Evolutionary conservation across 768 basidiomycete species (phyloP).

Genomic region (Trametes punicea): DNA sequence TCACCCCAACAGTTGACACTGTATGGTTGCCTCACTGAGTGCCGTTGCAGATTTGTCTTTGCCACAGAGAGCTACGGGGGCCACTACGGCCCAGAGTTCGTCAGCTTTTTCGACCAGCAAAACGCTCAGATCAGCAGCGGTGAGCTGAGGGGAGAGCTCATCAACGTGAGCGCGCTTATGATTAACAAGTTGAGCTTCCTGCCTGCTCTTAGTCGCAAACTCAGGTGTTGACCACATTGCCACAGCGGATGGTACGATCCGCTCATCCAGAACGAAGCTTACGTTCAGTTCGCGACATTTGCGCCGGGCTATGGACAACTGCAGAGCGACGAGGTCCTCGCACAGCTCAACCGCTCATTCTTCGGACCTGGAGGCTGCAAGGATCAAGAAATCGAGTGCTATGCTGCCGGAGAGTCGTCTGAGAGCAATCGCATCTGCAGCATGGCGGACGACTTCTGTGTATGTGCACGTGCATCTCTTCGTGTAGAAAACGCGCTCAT

Average conservation of each 20-base stretch:
- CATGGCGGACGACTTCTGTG: conserved; percentile 54
- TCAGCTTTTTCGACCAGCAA: conserved; percentile 62
- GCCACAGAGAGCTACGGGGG: conserved; percentile 69
- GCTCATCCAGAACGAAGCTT: conserved; percentile 58
- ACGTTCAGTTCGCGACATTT: conserved; percentile 54
- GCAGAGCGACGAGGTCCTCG: conserved; percentile 43
- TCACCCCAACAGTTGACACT: background rate
- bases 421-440: conserved; percentile 49
- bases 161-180: conserved; percentile 59
- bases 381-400: conserved; percentile 54
- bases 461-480: conserved; percentile 35
- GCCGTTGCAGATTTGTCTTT: conserved; percentile 51
- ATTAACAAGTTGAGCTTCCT: conserved; percentile 34
- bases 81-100: conserved; percentile 63
- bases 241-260: conserved; percentile 65
- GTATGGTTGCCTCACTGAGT: background rate
- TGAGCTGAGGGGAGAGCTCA: conserved; percentile 43
- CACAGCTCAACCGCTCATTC: conserved; percentile 46
- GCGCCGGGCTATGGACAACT: conserved; percentile 69
- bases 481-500: background rate
- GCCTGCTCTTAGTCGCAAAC: background rate
- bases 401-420: conserved; percentile 45
- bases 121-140: conserved; percentile 49
- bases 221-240: background rate
- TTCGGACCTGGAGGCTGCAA: conserved; percentile 49